Percentiles rank a stretch among this genome's conserved stretches.
These are phyloP conservation scores for Lasiosphaeriaceae sp. DNA, from an alignment of 495 filamentous ascomycete species.

Conservation along the genomic window DNA sequence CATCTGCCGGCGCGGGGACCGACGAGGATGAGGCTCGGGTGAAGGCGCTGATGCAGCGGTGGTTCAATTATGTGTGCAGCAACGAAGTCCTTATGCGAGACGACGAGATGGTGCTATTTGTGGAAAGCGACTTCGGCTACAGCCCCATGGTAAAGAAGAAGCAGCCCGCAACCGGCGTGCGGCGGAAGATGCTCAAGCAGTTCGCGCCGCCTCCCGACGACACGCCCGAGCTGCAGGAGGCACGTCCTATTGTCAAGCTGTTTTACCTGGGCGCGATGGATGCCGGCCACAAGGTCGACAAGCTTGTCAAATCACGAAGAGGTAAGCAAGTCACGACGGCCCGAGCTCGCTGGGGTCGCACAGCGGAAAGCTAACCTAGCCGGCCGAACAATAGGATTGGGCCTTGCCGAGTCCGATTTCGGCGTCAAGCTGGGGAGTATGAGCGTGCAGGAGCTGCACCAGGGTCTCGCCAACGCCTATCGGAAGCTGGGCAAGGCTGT, in stretches of 20 bases:
- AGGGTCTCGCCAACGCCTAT: slow-evolving; percentile 82
- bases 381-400: slow-evolving; percentile 58
- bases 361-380: background rate
- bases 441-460: slow-evolving; percentile 83
- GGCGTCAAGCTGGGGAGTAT: slow-evolving; percentile 83
- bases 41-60: slow-evolving; percentile 84
- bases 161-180: slow-evolving; percentile 94
- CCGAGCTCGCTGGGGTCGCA: background rate
- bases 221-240: slow-evolving; percentile 87
- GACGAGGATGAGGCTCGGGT: slow-evolving; percentile 93
- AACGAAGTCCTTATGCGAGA: slow-evolving; percentile 93
- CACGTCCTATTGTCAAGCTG: slow-evolving; percentile 85
- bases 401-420: slow-evolving; percentile 88
- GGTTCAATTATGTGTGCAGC: slow-evolving; percentile 87
- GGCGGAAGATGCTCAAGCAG: slow-evolving; percentile 93
- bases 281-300: slow-evolving; percentile 89
- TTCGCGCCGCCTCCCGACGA: slow-evolving; percentile 98
- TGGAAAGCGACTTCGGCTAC: slow-evolving; percentile 97
- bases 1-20: slow-evolving; percentile 90
- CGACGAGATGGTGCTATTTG: slow-evolving; percentile 94
- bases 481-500: slow-evolving; percentile 91
- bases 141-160: slow-evolving; percentile 92
- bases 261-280: slow-evolving; percentile 98
- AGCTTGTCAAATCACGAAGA: slow-evolving; percentile 85
- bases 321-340: slow-evolving; percentile 50